Base-by-base conservation (phyloP, 2,329 filamentous ascomycete species). In the Zymoseptoria crescenta region DNA sequence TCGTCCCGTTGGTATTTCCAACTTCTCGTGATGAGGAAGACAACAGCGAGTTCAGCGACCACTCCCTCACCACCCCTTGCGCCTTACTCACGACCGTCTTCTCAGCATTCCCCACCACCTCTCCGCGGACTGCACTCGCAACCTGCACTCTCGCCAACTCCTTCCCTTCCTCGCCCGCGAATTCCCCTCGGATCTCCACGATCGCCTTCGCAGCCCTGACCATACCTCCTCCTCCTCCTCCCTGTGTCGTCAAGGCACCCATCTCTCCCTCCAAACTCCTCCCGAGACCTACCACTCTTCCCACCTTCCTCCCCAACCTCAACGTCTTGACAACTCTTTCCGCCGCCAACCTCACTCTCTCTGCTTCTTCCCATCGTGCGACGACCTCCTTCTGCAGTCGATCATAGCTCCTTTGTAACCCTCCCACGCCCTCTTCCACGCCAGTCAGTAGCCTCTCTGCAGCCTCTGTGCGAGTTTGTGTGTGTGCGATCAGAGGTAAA, bases 241-340 rank as follows among this genome's bases (percentile, higher is more conserved):
- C 62, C 58, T 49, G 54, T 1, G 79, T 76, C 1, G 79, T 80
- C 4, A 89, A 77, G 73, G 96, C 91, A 0, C 83, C 78, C 69
- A 95, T 82, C 72, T 96, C 89, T n/a, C 88, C 82, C 72, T 97
- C 91, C 9, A 99, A 81, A 75, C 96, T 91, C 51, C 92, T 80
- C 0, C 90, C 91, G 2, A 97, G 78, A 69, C 88, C 87, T 49
- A 97, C 79, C 69, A 88, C 92, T 55, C 93, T 81, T 50, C 84
- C 86, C 10, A 96, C 88, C 0, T 87, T 84, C 50, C 92, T 79
- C 1, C 88, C 88, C 2, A 97, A 78, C 61, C 85, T 83, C 61
- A 96, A 79, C 0, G 92, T 91, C 68, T 89, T 84, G 81, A 90
- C 90, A 28, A 96, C 81, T 9, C 91, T 83, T 68, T 88, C 83